These are phyloP conservation scores for Miscanthus lutarioriparius DNA, from an alignment of 176 grass and related monocot genomes.

Conservation along the genomic window DNA sequence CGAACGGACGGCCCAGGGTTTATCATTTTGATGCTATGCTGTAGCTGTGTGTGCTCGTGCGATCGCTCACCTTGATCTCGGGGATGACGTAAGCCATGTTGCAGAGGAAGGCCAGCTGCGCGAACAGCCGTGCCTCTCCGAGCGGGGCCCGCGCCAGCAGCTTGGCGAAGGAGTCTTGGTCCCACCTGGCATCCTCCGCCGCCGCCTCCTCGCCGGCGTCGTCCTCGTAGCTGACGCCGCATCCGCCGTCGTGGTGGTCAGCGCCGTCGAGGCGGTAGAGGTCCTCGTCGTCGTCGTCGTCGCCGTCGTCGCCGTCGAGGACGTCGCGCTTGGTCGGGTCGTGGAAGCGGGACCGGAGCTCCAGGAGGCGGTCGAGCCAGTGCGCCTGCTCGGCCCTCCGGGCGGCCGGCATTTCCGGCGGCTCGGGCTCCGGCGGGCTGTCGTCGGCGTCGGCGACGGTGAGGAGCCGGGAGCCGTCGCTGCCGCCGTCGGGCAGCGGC, in stretches of 20 bases:
- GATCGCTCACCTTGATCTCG: constrained; percentile 74
- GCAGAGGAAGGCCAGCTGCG: constrained; percentile 90
- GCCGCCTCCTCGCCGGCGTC: constrained; percentile 32
- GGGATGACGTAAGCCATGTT: constrained; percentile 96
- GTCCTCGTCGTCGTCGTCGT: not conserved
- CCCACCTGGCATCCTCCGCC: constrained; percentile 55
- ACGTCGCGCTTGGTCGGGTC: constrained; percentile 43
- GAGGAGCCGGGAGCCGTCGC: constrained; percentile 48
- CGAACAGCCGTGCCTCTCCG: constrained; percentile 68
- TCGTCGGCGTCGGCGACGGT: constrained; percentile 45
- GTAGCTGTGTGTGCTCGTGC: not conserved
- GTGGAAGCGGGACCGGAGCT: constrained; percentile 71
- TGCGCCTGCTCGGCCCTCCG: constrained; percentile 39
- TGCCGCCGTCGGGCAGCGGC: constrained; percentile 49
- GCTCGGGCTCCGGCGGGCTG: constrained; percentile 14
- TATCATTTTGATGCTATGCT: not conserved
- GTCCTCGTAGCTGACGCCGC: constrained; percentile 77
- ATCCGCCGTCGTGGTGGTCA: constrained; percentile 37
- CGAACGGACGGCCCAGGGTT: not conserved
- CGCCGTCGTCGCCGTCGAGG: constrained; percentile 17
- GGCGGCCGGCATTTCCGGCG: constrained; percentile 16
- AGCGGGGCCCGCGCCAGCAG: constrained; percentile 64
- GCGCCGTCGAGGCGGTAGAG: constrained; percentile 22
- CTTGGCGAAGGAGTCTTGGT: constrained; percentile 68
- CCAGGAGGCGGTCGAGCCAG: constrained; percentile 76